Base-by-base conservation (phyloP, 2,329 filamentous ascomycete species). In the Paracamarosporium sp. region DNA sequence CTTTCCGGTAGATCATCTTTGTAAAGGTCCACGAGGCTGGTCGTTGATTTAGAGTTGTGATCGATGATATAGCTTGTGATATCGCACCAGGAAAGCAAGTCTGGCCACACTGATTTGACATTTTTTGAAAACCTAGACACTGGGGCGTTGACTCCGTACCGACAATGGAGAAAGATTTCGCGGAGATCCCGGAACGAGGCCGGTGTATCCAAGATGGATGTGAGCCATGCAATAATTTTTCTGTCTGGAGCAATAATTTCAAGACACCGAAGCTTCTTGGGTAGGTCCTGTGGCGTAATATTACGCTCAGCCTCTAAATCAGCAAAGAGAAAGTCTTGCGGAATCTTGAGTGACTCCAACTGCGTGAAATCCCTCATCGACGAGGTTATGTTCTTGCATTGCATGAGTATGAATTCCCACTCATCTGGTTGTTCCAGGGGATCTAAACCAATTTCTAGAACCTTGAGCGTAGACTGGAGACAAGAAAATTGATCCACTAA, bases 271-370 rank as follows among this genome's bases (percentile, higher is more conserved):
- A 69, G 60, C 7, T 53, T 63, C 3, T 53, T 28, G 15, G 65
- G 66, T 8, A 69, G 20, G n/a, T 61, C 40, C 15, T 51, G 22
- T 8, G 30, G 12, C 48, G n/a, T 53, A 57, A 15, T 45, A 20
- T 27, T 52, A 53, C 5, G 15, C 12, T 41, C 17, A 24, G 3
- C 20, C 27, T 17, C 31, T 11, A 25, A 5, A 27, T 41, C 13
- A 5, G 30, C 35, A 43, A 63, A 59, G 15, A 69, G n/a, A 33
- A 69, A 67, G 3, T 55, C 33, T 15, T 68, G 57, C 3, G 65
- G 65, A 5, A 67, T 43, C 5, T 46, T 57, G 20, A 69, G 61
- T 2, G 44, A 35, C 33, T 55, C 62, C 31, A 69, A 27, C 3
- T 38, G 30, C 1, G 38, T 27, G 28, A 68, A 66, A 22, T 56